Percentiles rank a stretch among this genome's conserved stretches.
Conservation (phyloP, 768 basidiomycete species). For the Phaeolepiota aurea region DNA sequence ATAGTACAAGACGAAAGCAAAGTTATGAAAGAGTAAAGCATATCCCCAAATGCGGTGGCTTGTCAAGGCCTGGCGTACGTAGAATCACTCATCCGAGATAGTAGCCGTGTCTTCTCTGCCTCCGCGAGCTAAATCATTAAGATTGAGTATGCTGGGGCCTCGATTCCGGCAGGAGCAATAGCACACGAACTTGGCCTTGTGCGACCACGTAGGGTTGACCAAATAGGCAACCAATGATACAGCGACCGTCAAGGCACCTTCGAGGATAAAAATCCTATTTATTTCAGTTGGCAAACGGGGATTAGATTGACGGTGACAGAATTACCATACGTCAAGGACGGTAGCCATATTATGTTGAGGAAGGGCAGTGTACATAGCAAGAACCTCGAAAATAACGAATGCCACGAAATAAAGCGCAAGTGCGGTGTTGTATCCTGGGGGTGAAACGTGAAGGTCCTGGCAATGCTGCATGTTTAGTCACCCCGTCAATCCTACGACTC, state of each 20-base stretch:
- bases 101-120: conserved; percentile 38
- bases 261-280: conserved; percentile 49
- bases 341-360: no score
- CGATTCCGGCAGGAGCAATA: no score
- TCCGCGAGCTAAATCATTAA: conserved; percentile 46
- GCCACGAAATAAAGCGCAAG: conserved; percentile 54
- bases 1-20: conserved; percentile 51
- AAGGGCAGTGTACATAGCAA: no score
- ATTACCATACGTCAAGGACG: no score
- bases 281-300: no score
- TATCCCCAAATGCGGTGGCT: conserved; percentile 58
- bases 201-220: conserved; percentile 51
- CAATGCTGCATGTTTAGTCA: conserved; percentile 21
- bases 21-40: conserved; percentile 52
- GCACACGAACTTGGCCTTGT: conserved; percentile 48
- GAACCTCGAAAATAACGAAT: conserved; percentile 54
- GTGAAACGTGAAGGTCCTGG: conserved; percentile 42
- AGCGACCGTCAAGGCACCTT: conserved; percentile 42
- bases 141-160: no score
- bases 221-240: conserved; percentile 42
- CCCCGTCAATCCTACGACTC: conserved; percentile 44
- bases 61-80: conserved; percentile 44
- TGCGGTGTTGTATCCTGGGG: conserved; percentile 47
- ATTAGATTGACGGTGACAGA: no score
- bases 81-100: conserved; percentile 44